Evolutionary conservation across 306 rosid species (phyloP).

Genomic region (Spatholobus suberectus): DNA sequence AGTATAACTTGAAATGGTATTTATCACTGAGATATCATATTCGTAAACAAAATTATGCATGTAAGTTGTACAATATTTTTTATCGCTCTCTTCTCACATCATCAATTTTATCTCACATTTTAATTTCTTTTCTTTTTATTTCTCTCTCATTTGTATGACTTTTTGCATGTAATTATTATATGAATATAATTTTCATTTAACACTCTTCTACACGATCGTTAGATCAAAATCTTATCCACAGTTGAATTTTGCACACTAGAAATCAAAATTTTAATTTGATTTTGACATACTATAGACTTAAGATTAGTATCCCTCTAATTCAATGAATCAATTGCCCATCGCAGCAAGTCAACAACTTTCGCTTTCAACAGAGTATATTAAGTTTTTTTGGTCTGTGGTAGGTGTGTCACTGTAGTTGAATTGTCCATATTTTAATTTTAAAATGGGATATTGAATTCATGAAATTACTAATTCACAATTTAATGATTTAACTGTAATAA

Average conservation of each 20-base stretch:
- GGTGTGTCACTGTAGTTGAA: background rate
- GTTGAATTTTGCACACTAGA: background rate
- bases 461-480: background rate
- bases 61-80: too few species aligned
- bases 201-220: too few species aligned
- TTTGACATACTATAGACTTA: background rate
- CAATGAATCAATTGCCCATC: background rate
- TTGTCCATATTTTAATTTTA: background rate
- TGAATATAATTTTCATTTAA: too few species aligned
- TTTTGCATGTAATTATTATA: too few species aligned
- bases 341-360: constrained; percentile 25
- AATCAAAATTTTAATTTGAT: background rate
- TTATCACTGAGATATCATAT: too few species aligned
- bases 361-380: constrained; percentile 2
- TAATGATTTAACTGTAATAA: background rate
- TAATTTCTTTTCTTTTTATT: too few species aligned
- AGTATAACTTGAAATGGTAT: too few species aligned
- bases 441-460: background rate
- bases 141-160: too few species aligned
- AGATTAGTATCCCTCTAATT: background rate
- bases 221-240: background rate
- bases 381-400: background rate
- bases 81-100: too few species aligned
- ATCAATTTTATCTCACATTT: too few species aligned
- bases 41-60: too few species aligned